phyloP scores from a whole-genome alignment of 208 protist genomes.

The Naegleria gruberi region DNA sequence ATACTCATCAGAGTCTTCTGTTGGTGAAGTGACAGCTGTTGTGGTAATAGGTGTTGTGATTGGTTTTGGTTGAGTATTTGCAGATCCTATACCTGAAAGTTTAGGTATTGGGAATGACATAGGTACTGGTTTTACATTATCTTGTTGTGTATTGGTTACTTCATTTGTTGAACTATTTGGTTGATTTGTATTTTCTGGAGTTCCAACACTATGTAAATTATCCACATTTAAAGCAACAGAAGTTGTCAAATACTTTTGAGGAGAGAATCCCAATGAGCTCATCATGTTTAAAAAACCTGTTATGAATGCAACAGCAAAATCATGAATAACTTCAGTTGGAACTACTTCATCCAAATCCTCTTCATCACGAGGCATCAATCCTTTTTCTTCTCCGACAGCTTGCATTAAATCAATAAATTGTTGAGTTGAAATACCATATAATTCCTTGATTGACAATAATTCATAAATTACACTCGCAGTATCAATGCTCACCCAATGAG shows the following conservation, averaged over 20 bases:
- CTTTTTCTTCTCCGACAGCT: constrained; percentile 3
- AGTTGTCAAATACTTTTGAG: neutral
- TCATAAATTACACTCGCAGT: neutral
- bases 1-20: too few species aligned
- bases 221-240: neutral
- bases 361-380: neutral
- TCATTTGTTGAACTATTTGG: too few species aligned
- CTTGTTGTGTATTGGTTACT: too few species aligned
- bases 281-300: constrained; percentile 17
- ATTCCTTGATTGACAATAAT: constrained; percentile 5
- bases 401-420: neutral
- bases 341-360: constrained; percentile 3
- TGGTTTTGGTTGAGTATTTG: too few species aligned
- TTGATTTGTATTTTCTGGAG: too few species aligned
- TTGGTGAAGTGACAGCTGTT: too few species aligned
- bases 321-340: neutral
- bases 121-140: too few species aligned
- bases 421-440: neutral
- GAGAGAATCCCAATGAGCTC: neutral
- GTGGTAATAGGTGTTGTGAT: too few species aligned
- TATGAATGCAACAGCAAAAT: neutral
- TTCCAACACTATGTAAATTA: too few species aligned
- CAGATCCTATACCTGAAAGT: too few species aligned
- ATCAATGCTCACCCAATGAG: neutral
- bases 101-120: too few species aligned